Evolutionary conservation across 345 rosid genomes (phyloP).

Genomic region (Eucalyptus marginata): DNA sequence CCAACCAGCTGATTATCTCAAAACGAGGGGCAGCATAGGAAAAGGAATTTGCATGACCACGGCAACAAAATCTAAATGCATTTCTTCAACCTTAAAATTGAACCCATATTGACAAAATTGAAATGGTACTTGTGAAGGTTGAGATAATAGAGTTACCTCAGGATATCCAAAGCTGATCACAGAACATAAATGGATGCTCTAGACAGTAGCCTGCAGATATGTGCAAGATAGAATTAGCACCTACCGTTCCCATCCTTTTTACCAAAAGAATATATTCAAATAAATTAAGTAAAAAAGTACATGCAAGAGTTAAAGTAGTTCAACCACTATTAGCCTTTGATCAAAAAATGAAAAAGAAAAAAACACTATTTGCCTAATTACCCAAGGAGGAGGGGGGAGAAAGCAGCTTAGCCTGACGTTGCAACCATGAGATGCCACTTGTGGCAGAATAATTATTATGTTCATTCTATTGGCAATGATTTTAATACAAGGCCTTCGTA

Average conservation of each 20-base stretch:
- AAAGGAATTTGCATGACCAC: background rate
- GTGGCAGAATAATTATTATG: background rate
- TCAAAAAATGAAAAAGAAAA: no score
- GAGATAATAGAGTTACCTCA: background rate
- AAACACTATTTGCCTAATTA: background rate
- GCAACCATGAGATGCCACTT: background rate
- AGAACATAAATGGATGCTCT: background rate
- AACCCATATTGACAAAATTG: background rate
- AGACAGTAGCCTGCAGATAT: background rate
- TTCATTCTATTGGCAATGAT: background rate
- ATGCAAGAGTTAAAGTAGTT: background rate
- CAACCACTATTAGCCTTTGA: background rate
- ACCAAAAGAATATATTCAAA: background rate
- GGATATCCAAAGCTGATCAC: background rate
- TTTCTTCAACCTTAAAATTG: background rate
- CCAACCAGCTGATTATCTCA: background rate
- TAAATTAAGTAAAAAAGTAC: background rate
- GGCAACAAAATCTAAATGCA: background rate
- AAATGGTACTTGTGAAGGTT: background rate
- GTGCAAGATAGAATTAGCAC: background rate
- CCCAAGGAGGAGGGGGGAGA: background rate
- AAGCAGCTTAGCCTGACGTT: background rate
- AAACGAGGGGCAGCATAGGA: background rate
- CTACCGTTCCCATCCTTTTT: background rate
- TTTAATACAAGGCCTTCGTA: background rate